Evolutionary conservation across 805 yeast genomes (phyloP), one percentile per base, ranked within the genome.

Genomic region (Ogataea nakhonphanomensis): DNA sequence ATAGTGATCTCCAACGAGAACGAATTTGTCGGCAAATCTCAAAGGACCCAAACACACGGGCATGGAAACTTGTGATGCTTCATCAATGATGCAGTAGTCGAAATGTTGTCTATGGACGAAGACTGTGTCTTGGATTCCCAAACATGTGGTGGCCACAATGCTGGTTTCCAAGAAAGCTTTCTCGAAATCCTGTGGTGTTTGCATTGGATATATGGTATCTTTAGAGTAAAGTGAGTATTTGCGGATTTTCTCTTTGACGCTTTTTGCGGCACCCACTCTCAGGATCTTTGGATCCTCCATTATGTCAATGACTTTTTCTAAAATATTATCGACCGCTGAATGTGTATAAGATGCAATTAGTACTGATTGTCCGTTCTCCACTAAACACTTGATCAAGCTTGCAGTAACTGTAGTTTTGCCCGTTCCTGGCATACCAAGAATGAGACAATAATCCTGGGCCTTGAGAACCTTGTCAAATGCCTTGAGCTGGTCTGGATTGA

Each of bases 361-460:
- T 1, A 93, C 82, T 1, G 84, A 70, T 55, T 84, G 84, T 1
- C 77, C 79, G 33, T 72, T 70, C 1, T 64, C 62, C 3, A 81
- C 82, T 22, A 93, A 58, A 29, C 74, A 66, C 42, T 74, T 70
- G 30, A 90, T 81, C 12, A 93, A 54, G 33, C 81, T 79, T 0
- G 95, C 84, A 39, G 93, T 89, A 0, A 90, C 84, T 0, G 98
- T 88, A 1, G 96, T 88, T 55, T 88, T 88, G 8, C 96, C 99
- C 0, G 98, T 93, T 3, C 99, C 99, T 0, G 99, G 99, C 99
- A 93, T 93, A 0, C 99, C 99, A 44, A 91, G 65, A 13, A 93
- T 75, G 51, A 93, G 67, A 4, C 90, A 70, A 56, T 86, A 93
- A 57, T 90, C 95, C 38, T 79, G 58, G 0, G 93, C 73, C 11